A percentile compares a stretch with the other conserved stretches of the same genome.
Conservation (phyloP, 140 eudicot genomes). For the Stevia rebaudiana region DNA sequence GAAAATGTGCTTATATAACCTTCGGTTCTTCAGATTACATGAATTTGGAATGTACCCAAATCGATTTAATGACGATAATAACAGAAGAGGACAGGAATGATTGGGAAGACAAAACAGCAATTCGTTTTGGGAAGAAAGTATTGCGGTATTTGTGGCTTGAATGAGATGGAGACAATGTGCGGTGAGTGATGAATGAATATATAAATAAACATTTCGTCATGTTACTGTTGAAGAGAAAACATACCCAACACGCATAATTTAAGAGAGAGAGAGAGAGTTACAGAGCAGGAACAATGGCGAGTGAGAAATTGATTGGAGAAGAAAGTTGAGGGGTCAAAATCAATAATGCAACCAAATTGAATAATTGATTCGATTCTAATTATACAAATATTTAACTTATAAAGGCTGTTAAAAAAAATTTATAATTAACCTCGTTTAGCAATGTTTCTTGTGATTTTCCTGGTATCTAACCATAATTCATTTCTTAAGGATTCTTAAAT, state of each 20-base stretch:
- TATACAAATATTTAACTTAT: too few relatives aligned
- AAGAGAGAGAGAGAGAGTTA: slow-evolving; percentile 22
- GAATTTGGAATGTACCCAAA: slow-evolving; percentile 18
- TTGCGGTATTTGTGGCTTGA: slow-evolving; percentile 4
- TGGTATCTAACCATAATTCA: too few relatives aligned
- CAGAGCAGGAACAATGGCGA: too few relatives aligned
- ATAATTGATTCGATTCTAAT: too few relatives aligned
- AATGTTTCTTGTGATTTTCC: too few relatives aligned
- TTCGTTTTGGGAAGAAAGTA: slow-evolving; percentile 11
- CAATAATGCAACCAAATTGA: too few relatives aligned
- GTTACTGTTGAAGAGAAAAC: slow-evolving; percentile 16
- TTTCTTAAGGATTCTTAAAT: too few relatives aligned
- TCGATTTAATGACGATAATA: too few relatives aligned
- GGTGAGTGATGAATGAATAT: slow-evolving; percentile 3
- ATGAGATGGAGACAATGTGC: slow-evolving; percentile 17
- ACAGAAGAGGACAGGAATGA: background rate
- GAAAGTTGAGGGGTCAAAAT: too few relatives aligned
- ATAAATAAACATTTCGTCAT: slow-evolving; percentile 19
- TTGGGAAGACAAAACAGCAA: background rate
- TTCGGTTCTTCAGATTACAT: slow-evolving; percentile 1
- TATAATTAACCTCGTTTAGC: too few relatives aligned
- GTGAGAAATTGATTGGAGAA: too few relatives aligned
- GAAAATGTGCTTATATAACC: slow-evolving; percentile 12
- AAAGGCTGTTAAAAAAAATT: too few relatives aligned
- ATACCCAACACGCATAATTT: slow-evolving; percentile 25